Percentiles rank a stretch among this genome's conserved stretches.
phyloP scores from a whole-genome alignment of 768 basidiomycete genomes.

The Hysterangium stoloniferum region DNA sequence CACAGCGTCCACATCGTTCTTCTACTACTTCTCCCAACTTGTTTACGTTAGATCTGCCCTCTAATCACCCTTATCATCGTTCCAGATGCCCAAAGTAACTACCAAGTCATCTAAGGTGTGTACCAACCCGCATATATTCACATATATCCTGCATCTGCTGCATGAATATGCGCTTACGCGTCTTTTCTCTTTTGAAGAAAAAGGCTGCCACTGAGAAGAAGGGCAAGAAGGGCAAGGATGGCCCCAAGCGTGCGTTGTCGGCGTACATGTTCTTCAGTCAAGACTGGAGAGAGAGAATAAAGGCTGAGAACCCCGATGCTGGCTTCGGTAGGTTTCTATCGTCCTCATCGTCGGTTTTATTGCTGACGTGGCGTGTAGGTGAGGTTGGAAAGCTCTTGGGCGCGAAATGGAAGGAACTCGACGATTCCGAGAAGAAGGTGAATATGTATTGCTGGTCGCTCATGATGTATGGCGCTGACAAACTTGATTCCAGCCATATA shows the following conservation, averaged over 20 bases:
- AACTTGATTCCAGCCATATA: slow-evolving; percentile 60
- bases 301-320: slow-evolving; percentile 91
- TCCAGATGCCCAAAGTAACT: slow-evolving; percentile 70
- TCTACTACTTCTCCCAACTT: slow-evolving; percentile 19
- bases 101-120: slow-evolving; percentile 61
- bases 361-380: slow-evolving; percentile 35
- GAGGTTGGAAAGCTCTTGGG: slow-evolving; percentile 94
- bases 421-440: slow-evolving; percentile 88
- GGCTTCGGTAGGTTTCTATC: slow-evolving; percentile 60
- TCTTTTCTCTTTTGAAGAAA: slow-evolving; percentile 41
- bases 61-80: slow-evolving; percentile 19
- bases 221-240: slow-evolving; percentile 70
- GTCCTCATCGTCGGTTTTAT: slow-evolving; percentile 8
- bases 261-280: slow-evolving; percentile 99
- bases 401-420: slow-evolving; percentile 94
- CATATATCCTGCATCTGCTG: slow-evolving; percentile 1
- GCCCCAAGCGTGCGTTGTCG: slow-evolving; percentile 87
- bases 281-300: slow-evolving; percentile 93
- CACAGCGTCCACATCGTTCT: slow-evolving; percentile 14
- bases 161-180: slow-evolving; percentile 1
- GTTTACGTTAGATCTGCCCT: slow-evolving; percentile 32
- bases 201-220: slow-evolving; percentile 57
- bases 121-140: slow-evolving; percentile 16
- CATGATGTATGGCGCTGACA: neutral
- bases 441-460: neutral